These are phyloP conservation scores for Mucor irregularis DNA, from an alignment of 371 early-diverging fungal genomes.

Conservation along the genomic window DNA sequence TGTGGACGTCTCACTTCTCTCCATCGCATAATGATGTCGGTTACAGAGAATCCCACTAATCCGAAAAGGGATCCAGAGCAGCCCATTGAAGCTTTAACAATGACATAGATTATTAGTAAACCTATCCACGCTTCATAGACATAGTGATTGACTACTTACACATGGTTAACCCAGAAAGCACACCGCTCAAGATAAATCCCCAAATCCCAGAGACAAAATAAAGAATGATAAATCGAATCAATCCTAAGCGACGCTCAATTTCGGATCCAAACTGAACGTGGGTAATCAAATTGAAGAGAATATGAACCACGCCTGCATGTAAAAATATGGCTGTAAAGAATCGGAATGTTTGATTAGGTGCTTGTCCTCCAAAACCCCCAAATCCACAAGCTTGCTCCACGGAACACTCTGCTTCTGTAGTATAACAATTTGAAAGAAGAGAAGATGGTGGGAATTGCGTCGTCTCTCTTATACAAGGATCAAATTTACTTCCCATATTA, in stretches of 20 bases:
- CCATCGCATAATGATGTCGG: slow-evolving; percentile 79
- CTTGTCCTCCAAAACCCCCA: slow-evolving; percentile 33
- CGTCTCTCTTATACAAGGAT: slow-evolving; percentile 48
- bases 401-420: slow-evolving; percentile 27
- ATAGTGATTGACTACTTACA: too few relatives aligned
- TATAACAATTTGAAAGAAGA: slow-evolving; percentile 11
- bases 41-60: slow-evolving; percentile 67
- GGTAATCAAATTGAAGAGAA: slow-evolving; percentile 66
- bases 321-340: slow-evolving; percentile 77
- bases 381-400: slow-evolving; percentile 51
- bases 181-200: slow-evolving; percentile 76
- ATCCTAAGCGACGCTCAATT: slow-evolving; percentile 71
- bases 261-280: slow-evolving; percentile 65
- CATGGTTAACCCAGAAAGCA: slow-evolving; percentile 47
- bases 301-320: slow-evolving; percentile 81
- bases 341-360: slow-evolving; percentile 75
- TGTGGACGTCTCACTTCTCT: slow-evolving; percentile 56
- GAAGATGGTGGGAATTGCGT: slow-evolving; percentile 10
- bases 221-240: slow-evolving; percentile 34
- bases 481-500: slow-evolving; percentile 49
- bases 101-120: slow-evolving; percentile 1
- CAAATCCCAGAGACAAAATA: slow-evolving; percentile 70
- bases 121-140: too few relatives aligned
- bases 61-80: slow-evolving; percentile 79
- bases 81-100: slow-evolving; percentile 62